phyloP scores from a whole-genome alignment of 345 rosid genomes.

The Chamaenerion angustifolium region DNA sequence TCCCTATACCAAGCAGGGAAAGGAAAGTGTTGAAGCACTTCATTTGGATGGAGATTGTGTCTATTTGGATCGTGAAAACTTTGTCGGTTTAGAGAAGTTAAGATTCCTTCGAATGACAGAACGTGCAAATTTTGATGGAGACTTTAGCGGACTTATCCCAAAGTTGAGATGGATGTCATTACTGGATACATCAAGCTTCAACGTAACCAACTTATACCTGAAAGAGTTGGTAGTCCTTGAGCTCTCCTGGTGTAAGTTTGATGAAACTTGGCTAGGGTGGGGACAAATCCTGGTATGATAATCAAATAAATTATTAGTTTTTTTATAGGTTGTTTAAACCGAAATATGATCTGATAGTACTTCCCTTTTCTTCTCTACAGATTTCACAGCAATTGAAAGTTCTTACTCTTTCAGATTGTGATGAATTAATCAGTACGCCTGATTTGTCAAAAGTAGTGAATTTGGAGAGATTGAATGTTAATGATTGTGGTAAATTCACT shows the following conservation, averaged over 20 bases:
- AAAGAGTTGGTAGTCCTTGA: not conserved
- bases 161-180: slow-evolving; percentile 13
- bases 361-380: not conserved
- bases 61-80: slow-evolving; percentile 2
- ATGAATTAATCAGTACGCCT: not conserved
- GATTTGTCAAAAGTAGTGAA: not conserved
- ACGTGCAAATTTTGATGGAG: not conserved
- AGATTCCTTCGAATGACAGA: slow-evolving; percentile 9
- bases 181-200: not conserved
- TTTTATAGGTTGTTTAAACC: no score
- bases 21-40: slow-evolving; percentile 12
- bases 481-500: not conserved
- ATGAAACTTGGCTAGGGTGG: not conserved
- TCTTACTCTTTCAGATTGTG: not conserved
- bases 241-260: not conserved
- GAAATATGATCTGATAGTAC: no score
- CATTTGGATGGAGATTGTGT: not conserved
- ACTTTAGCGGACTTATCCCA: slow-evolving; percentile 1
- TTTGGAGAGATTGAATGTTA: slow-evolving; percentile 1
- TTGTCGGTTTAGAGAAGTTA: slow-evolving; percentile 10
- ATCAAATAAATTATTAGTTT: no score
- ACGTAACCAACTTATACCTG: not conserved
- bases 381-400: not conserved
- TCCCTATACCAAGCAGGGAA: no score
- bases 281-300: not conserved